phyloP scores from a whole-genome alignment of 2,329 filamentous ascomycete species.

The Pseudocercospora fuligena region DNA sequence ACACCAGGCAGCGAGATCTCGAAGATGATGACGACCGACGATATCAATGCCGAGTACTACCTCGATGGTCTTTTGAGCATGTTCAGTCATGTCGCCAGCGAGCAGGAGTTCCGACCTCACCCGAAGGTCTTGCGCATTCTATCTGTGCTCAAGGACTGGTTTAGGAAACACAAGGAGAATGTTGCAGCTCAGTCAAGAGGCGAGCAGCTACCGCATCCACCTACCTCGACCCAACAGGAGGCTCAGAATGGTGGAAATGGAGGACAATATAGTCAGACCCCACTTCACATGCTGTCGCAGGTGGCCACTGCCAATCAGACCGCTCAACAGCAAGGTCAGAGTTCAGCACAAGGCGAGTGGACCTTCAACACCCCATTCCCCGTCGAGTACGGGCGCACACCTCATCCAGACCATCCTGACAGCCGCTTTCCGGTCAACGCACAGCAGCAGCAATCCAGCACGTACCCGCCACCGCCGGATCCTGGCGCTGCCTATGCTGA shows the following conservation, averaged over 20 bases:
- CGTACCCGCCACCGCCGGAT: slow-evolving; percentile 16
- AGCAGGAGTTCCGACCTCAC: slow-evolving; percentile 44
- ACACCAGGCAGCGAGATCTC: slow-evolving; percentile 54
- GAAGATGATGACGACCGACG: slow-evolving; percentile 54
- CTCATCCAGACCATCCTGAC: slow-evolving; percentile 26
- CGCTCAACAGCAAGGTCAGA: slow-evolving; percentile 19
- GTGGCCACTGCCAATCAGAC: slow-evolving; percentile 31
- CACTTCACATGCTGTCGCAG: slow-evolving; percentile 34
- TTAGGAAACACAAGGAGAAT: slow-evolving; percentile 44
- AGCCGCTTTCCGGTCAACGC: slow-evolving; percentile 20
- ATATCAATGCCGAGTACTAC: slow-evolving; percentile 53
- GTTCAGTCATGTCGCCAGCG: slow-evolving; percentile 38
- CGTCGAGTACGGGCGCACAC: slow-evolving; percentile 26
- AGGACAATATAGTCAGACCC: slow-evolving; percentile 21
- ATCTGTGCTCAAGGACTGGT: slow-evolving; percentile 51
- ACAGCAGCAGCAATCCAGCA: slow-evolving; percentile 15
- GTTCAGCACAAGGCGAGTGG: slow-evolving; percentile 28
- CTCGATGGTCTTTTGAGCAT: slow-evolving; percentile 53
- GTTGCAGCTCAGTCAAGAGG: slow-evolving; percentile 29
- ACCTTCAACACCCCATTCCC: slow-evolving; percentile 31
- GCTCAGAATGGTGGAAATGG: slow-evolving; percentile 13
- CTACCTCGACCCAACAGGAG: slow-evolving; percentile 15
- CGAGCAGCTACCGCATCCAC: slow-evolving; percentile 24
- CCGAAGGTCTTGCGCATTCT: slow-evolving; percentile 55
- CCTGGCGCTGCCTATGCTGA: slow-evolving; percentile 11